Evolutionary conservation across 331 rosid genomes (phyloP).

Genomic region (Quercus lobata): DNA sequence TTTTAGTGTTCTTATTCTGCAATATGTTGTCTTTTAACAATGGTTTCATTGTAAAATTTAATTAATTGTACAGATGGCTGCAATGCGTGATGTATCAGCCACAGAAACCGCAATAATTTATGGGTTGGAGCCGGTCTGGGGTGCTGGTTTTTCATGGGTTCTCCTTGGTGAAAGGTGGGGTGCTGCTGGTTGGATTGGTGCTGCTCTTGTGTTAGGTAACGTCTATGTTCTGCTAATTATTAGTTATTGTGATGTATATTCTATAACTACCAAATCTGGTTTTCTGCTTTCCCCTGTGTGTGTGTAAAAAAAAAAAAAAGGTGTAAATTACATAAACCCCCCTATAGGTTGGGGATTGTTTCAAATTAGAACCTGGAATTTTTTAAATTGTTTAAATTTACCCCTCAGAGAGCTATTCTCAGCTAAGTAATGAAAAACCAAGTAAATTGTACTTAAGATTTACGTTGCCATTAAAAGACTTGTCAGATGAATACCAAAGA

Average conservation of each 20-base stretch:
- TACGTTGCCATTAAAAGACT: no score
- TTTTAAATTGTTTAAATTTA: no score
- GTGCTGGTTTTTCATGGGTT: constrained; percentile 78
- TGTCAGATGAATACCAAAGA: no score
- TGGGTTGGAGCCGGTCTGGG: constrained; percentile 83
- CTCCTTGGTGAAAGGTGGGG: constrained; percentile 89
- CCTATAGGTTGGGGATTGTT: no score
- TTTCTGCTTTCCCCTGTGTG: not conserved
- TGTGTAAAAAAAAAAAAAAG: no score
- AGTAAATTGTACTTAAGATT: no score
- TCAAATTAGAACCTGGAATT: no score
- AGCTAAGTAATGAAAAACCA: no score
- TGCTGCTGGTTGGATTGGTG: constrained; percentile 68
- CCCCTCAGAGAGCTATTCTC: no score
- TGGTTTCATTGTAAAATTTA: not conserved
- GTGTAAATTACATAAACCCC: no score
- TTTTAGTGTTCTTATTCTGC: not conserved
- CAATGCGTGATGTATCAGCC: constrained; percentile 78
- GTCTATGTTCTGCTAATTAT: not conserved
- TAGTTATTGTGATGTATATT: not conserved
- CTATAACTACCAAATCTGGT: not conserved
- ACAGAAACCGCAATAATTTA: constrained; percentile 73
- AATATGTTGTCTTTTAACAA: not conserved
- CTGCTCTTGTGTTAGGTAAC: constrained; percentile 62
- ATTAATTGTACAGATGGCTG: constrained; percentile 47